Percentiles rank a stretch among this genome's conserved stretches.
These are phyloP conservation scores for Apiotrichum porosum DNA, from an alignment of 1,284 basidiomycete genomes.

Conservation along the genomic window DNA sequence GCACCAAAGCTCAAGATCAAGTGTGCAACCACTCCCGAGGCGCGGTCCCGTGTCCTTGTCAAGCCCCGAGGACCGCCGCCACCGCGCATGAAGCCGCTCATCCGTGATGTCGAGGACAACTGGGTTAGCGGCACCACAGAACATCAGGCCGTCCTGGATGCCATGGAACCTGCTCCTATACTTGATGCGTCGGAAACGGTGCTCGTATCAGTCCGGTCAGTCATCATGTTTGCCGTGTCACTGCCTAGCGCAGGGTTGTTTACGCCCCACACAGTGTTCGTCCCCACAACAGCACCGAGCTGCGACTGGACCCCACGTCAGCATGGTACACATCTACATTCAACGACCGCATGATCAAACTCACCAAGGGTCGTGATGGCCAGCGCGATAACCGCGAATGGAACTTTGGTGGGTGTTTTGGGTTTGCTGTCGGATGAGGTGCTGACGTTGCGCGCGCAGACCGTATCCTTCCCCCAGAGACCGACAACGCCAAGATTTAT, in stretches of 20 bases:
- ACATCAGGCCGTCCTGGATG: slow-evolving; percentile 14
- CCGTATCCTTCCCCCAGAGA: slow-evolving; percentile 51
- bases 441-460: slow-evolving; percentile 21
- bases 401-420: slow-evolving; percentile 51
- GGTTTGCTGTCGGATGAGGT: slow-evolving; percentile 16
- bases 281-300: slow-evolving; percentile 55
- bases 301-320: slow-evolving; percentile 22
- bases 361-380: slow-evolving; percentile 33
- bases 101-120: slow-evolving; percentile 2
- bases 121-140: slow-evolving; percentile 4
- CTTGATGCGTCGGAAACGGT: slow-evolving; percentile 61
- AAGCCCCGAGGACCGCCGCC: slow-evolving; percentile 14
- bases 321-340: slow-evolving; percentile 37
- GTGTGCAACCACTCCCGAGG: slow-evolving; percentile 41
- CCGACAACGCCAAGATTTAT: slow-evolving; percentile 78
- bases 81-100: slow-evolving; percentile 1
- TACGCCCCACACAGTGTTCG: slow-evolving; percentile 58
- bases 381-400: slow-evolving; percentile 42
- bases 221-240: no score
- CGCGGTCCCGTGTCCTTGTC: slow-evolving; percentile 30
- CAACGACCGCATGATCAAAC: slow-evolving; percentile 40
- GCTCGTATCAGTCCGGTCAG: slow-evolving; percentile 76
- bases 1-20: slow-evolving; percentile 37
- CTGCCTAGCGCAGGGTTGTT: neutral
- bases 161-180: slow-evolving; percentile 8